Base-by-base conservation (phyloP, 176 grass and related monocot genomes). In the Areca catechu region DNA sequence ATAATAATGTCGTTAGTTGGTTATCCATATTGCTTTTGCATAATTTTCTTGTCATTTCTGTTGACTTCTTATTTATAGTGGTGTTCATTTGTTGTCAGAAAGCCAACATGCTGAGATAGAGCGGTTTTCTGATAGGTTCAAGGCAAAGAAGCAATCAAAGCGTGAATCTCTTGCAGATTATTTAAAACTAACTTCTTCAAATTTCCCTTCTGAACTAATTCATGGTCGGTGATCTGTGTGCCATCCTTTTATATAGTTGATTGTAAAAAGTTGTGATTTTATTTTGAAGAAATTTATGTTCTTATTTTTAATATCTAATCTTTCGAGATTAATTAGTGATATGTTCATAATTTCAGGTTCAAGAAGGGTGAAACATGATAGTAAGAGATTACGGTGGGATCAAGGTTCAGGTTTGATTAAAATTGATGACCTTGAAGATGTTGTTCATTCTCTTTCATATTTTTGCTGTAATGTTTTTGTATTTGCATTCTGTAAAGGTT, bases 371-470 rank as follows among this genome's bases (percentile, higher is more conserved):
- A 77, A 81, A 34, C 60, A 19, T 78, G 57, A 53, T 55, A 81
- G 61, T n/a, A 89, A 89, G 65, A 89, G 78, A 65, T 74, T 78
- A 20, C 77, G 71, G 24, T 89, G 81, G 86, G 86, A 89, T 64
- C 76, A 50, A 49, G 62, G 57, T 19, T 67, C 86, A 81, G 77
- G 86, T 89, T 69, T 55, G 67, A 59, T 53, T 56, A 18, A 27
- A 49, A 71, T 61, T 49, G 10, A 60, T n/a, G 58, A 27, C 12
- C 19, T 53, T 63, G 34, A 50, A 52, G 14, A 5, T 16, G 15
- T 25, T 24, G 15, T 15, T 19, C 19, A 4, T 34, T 54, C 16
- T 34, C 15, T 55, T 58, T 43, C 51, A n/a, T 22, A 17, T 1
- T 34, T 15, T 55, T 67, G 34, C 34, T 43, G 34, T 12, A 12